A percentile compares a stretch with the other conserved stretches of the same genome.
Evolutionary conservation across 139 green algal species (phyloP).

Genomic region (Auxenochlorella pyrenoidosa): DNA sequence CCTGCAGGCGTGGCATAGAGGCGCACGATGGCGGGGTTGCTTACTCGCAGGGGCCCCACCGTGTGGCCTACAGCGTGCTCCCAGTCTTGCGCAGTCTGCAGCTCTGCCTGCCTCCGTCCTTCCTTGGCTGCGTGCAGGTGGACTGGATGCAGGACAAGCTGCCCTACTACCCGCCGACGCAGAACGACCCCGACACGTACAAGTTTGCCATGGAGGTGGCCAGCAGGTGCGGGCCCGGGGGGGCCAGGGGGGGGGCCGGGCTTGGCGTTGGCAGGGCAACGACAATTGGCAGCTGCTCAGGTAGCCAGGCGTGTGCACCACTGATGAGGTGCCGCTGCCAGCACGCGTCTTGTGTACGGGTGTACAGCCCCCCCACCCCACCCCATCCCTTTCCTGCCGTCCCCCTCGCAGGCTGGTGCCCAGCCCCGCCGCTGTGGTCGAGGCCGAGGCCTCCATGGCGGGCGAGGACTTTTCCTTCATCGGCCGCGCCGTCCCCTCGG

Average conservation of each 20-base stretch:
- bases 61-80: no score
- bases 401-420: slow-evolving; percentile 50
- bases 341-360: no score
- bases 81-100: no score
- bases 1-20: no score
- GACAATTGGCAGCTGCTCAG: not conserved
- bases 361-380: no score
- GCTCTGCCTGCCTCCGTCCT: not conserved
- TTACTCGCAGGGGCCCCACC: no score
- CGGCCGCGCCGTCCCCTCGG: slow-evolving; percentile 54
- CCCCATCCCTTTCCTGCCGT: no score
- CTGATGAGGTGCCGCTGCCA: no score
- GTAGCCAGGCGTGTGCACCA: no score
- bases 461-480: slow-evolving; percentile 93
- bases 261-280: no score
- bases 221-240: slow-evolving; percentile 19
- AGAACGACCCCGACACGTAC: slow-evolving; percentile 74
- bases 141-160: slow-evolving; percentile 70
- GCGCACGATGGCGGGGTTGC: no score
- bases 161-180: slow-evolving; percentile 82
- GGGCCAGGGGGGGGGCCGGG: not conserved
- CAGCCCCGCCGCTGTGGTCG: slow-evolving; percentile 13
- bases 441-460: slow-evolving; percentile 70
- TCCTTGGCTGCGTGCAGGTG: slow-evolving; percentile 41
- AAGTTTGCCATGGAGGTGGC: slow-evolving; percentile 71